Conservation (phyloP, 352 stramenopile species). For the Aphanomyces cochlioides region DNA sequence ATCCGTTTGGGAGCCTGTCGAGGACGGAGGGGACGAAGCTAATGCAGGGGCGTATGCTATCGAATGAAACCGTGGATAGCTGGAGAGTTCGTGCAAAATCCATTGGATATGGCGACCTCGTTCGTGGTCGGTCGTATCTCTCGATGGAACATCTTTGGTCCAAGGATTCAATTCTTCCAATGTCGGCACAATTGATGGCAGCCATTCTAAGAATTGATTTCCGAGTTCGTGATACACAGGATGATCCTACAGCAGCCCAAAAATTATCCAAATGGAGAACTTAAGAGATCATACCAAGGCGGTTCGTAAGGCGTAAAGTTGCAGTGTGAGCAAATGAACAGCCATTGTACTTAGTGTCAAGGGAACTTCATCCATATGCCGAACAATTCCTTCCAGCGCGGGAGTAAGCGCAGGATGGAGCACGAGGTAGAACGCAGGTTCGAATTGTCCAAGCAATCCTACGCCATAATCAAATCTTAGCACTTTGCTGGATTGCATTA, state of each 20-base stretch:
- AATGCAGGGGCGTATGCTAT: not conserved
- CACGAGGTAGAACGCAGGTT: slow-evolving; percentile 52
- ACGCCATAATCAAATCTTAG: not conserved
- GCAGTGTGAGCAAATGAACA: slow-evolving; percentile 75
- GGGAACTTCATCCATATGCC: not conserved
- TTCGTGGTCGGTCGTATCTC: slow-evolving; percentile 8
- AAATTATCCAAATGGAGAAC: not conserved
- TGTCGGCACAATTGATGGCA: not conserved
- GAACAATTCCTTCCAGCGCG: not conserved
- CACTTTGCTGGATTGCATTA: not conserved
- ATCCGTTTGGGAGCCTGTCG: not conserved
- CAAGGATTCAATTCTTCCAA: slow-evolving; percentile 6
- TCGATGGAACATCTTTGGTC: not conserved
- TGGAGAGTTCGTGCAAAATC: slow-evolving; percentile 12
- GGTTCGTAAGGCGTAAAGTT: slow-evolving; percentile 79
- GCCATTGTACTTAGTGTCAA: slow-evolving; percentile 27
- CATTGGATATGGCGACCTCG: slow-evolving; percentile 14
- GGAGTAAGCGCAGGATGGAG: slow-evolving; percentile 1
- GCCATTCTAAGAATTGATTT: not conserved
- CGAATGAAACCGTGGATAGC: slow-evolving; percentile 7
- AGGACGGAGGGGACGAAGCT: not conserved
- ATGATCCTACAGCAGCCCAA: slow-evolving; percentile 8
- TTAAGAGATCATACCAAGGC: slow-evolving; percentile 1
- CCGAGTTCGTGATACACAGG: not conserved
- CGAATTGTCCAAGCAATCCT: slow-evolving; percentile 38